Evolutionary conservation across 352 stramenopile species (phyloP).

Genomic region (Globisporangium alternatum): DNA sequence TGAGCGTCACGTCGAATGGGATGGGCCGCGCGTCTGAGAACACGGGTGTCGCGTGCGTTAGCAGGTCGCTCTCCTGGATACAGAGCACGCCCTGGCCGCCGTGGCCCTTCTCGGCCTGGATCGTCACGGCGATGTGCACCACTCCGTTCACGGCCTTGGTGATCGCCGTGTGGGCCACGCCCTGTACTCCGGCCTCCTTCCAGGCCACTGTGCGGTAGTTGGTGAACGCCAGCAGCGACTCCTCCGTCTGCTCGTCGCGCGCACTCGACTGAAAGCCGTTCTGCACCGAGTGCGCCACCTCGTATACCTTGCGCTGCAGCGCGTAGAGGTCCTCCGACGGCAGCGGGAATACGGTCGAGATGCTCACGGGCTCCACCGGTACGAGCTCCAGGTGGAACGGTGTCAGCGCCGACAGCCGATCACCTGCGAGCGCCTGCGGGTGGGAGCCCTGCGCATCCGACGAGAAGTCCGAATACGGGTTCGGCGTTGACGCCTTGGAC

Average conservation of each 20-base stretch:
- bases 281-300: constrained; percentile 46
- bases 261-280: constrained; percentile 44
- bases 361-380: constrained; percentile 39
- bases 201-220: constrained; percentile 43
- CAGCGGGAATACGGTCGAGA: constrained; percentile 51
- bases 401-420: constrained; percentile 15
- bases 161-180: constrained; percentile 41
- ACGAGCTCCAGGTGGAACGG: constrained; percentile 30
- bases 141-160: constrained; percentile 46
- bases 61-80: constrained; percentile 39
- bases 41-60: constrained; percentile 25
- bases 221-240: constrained; percentile 43
- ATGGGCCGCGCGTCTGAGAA: constrained; percentile 30
- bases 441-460: constrained; percentile 14
- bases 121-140: constrained; percentile 46
- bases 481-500: constrained; percentile 13
- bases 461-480: constrained; percentile 20
- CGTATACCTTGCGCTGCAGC: constrained; percentile 47
- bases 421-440: constrained; percentile 10
- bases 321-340: constrained; percentile 49
- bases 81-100: constrained; percentile 44
- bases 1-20: constrained; percentile 49
- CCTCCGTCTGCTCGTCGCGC: constrained; percentile 30
- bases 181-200: constrained; percentile 34
- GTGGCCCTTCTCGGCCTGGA: constrained; percentile 35